These are phyloP conservation scores for Stagonosporopsis rhizophila DNA, from an alignment of 2,329 filamentous ascomycete species.

Conservation along the genomic window DNA sequence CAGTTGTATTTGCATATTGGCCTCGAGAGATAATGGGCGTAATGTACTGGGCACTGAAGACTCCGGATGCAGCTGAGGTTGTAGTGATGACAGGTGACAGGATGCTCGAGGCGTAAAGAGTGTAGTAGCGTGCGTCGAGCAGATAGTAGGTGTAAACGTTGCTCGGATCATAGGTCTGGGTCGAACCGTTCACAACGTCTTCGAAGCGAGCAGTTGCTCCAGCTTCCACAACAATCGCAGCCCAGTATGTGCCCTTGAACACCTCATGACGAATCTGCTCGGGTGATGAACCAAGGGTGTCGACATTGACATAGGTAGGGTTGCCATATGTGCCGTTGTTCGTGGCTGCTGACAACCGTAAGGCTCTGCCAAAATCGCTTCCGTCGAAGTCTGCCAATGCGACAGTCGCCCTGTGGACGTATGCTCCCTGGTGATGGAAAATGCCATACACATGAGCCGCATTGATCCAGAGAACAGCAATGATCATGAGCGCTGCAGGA, in stretches of 20 bases:
- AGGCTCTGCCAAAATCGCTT: conserved; percentile 17
- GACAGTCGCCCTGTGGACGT: conserved; percentile 17
- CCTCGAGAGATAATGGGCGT: conserved; percentile 9
- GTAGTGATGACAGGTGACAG: conserved; percentile 16
- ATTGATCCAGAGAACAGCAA: conserved; percentile 23
- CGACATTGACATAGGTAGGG: conserved; percentile 20
- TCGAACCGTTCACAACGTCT: conserved; percentile 18
- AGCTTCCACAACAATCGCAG: conserved; percentile 16
- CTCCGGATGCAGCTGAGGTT: conserved; percentile 9
- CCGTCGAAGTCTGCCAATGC: conserved; percentile 25
- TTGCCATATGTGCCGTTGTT: conserved; percentile 21
- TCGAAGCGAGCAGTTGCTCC: conserved; percentile 21
- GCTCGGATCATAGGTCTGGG: conserved; percentile 12
- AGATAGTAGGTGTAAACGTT: conserved; percentile 22
- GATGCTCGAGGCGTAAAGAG: conserved; percentile 16
- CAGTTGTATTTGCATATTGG: conserved; percentile 9
- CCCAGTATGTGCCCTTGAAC: conserved; percentile 24
- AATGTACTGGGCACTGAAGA: conserved; percentile 19
- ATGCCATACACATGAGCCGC: conserved; percentile 20
- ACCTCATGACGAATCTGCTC: conserved; percentile 19
- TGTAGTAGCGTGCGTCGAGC: conserved; percentile 17
- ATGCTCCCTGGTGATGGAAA: conserved; percentile 15
- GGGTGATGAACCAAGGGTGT: conserved; percentile 11
- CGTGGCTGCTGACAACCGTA: conserved; percentile 14
- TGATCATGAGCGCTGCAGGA: conserved; percentile 20